These are phyloP conservation scores for Lactarius deliciosus DNA, from an alignment of 768 basidiomycete species.

Conservation along the genomic window DNA sequence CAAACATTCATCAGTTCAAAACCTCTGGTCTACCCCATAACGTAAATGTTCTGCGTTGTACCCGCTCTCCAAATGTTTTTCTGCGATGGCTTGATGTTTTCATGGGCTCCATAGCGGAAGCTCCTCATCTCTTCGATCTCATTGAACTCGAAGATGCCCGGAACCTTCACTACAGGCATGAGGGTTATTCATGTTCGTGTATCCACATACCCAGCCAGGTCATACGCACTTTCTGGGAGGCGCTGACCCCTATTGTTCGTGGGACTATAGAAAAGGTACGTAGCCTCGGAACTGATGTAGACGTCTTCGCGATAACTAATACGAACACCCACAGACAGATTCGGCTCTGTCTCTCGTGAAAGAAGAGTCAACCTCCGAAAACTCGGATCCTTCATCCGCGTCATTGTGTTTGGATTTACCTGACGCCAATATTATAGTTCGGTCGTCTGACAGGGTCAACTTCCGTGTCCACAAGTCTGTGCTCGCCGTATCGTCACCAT, in stretches of 20 bases:
- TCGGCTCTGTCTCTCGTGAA: neutral
- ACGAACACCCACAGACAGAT: neutral
- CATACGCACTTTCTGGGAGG: neutral
- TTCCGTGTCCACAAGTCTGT: no score
- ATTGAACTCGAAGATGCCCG: neutral
- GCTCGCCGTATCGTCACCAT: slow-evolving; percentile 2
- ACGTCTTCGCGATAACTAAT: neutral
- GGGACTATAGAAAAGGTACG: neutral
- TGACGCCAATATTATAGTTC: neutral
- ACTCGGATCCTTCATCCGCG: neutral
- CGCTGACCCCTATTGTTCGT: neutral
- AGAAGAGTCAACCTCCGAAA: neutral
- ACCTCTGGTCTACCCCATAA: neutral
- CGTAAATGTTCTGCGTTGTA: neutral
- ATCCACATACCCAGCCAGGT: neutral
- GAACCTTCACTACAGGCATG: neutral
- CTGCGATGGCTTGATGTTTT: neutral
- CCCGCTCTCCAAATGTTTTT: neutral
- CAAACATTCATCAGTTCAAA: neutral
- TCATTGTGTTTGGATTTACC: neutral
- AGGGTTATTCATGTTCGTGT: neutral
- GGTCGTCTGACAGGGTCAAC: neutral
- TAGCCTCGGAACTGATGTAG: neutral
- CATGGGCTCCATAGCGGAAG: neutral
- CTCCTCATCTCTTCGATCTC: neutral